A percentile compares a stretch with the other conserved stretches of the same genome.
phyloP scores from a whole-genome alignment of 257 asterid genomes.

The Echites panduratus region DNA sequence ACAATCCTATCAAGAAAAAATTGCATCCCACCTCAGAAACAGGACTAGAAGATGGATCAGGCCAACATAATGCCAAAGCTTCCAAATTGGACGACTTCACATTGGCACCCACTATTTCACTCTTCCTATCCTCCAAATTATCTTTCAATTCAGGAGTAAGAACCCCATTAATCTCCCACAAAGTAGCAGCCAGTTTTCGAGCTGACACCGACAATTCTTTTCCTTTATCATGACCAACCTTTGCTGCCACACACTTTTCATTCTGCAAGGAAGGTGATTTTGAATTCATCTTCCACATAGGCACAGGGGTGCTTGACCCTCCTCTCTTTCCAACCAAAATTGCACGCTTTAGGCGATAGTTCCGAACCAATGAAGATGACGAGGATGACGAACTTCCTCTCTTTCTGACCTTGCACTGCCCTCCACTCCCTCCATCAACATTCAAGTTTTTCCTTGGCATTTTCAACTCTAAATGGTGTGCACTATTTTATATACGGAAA shows the following conservation, averaged over 20 bases:
- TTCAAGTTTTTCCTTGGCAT: conserved; percentile 63
- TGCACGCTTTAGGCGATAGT: conserved; percentile 62
- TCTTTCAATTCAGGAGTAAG: conserved; percentile 42
- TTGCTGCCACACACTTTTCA: conserved; percentile 38
- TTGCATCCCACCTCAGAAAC: conserved; percentile 63
- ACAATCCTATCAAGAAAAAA: conserved; percentile 5
- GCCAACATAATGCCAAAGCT: conserved; percentile 40
- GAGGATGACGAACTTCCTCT: conserved; percentile 76
- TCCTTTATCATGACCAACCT: conserved; percentile 40
- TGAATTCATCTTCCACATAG: conserved; percentile 72
- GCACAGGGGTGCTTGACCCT: conserved; percentile 81
- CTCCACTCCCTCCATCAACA: conserved; percentile 50
- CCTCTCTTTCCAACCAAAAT: conserved; percentile 68
- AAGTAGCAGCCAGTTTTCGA: conserved; percentile 69
- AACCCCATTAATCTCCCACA: conserved; percentile 80
- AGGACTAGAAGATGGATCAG: conserved; percentile 54
- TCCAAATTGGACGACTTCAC: conserved; percentile 41
- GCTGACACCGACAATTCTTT: conserved; percentile 65
- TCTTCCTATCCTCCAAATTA: conserved; percentile 31
- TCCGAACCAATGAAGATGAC: conserved; percentile 62
- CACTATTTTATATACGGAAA: background rate
- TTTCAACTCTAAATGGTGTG: conserved; percentile 12
- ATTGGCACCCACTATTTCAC: conserved; percentile 40
- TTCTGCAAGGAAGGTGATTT: conserved; percentile 49
- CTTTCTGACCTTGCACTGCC: conserved; percentile 75